These are phyloP conservation scores for Vigna nakashimae DNA, from an alignment of 306 rosid species.

Conservation along the genomic window DNA sequence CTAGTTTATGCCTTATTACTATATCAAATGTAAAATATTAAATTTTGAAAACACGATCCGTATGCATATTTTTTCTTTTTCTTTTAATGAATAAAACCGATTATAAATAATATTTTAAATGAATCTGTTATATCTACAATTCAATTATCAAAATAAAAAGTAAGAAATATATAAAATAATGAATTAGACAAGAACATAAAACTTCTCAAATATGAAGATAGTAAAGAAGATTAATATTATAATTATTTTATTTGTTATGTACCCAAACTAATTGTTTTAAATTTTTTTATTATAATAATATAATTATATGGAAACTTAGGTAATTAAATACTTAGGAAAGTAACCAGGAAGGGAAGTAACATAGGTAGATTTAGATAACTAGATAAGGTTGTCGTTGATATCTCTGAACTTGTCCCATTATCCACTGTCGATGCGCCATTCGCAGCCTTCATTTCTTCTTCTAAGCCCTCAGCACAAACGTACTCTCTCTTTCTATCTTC, in stretches of 20 bases:
- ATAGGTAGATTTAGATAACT: constrained; percentile 42
- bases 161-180: no score
- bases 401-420: constrained; percentile 37
- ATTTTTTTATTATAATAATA: neutral
- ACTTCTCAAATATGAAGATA: no score
- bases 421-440: constrained; percentile 34
- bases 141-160: no score
- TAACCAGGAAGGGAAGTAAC: neutral
- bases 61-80: no score
- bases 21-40: neutral
- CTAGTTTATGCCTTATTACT: neutral
- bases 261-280: neutral
- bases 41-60: neutral
- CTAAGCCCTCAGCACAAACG: neutral
- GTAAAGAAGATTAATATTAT: no score
- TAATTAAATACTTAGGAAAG: constrained; percentile 19
- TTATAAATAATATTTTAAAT: no score
- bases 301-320: neutral
- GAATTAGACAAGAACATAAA: no score
- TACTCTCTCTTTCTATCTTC: constrained; percentile 29
- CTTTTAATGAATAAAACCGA: no score
- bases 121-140: no score
- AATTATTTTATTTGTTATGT: neutral
- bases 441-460: constrained; percentile 35
- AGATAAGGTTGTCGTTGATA: constrained; percentile 55